Base-by-base conservation (phyloP, 495 filamentous ascomycete species). In the Thermochaetoides thermophila region DNA sequence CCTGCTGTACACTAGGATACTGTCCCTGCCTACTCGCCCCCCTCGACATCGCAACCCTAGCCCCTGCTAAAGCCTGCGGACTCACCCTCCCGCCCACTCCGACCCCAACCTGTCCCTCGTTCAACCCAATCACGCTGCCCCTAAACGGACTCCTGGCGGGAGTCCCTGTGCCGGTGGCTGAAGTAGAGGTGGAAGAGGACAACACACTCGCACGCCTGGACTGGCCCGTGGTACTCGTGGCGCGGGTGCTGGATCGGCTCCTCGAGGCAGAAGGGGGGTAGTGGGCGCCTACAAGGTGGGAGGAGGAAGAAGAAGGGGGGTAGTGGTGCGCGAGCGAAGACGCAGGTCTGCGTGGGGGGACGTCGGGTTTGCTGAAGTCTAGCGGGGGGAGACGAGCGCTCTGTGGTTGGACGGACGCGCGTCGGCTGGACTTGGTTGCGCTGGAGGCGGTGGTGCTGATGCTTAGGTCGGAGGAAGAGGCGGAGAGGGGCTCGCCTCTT, bases 321-420 rank as follows among this genome's bases (percentile, higher is more conserved):
- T n/a, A n/a, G n/a, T n/a, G n/a, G n/a, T n/a, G n/a, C n/a, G 65
- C 58, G 14, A 69, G 31, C 5, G 66, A 69, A 43, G 64, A 69
- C 27, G 58, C 56, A 9, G 68, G 58, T 15, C 68, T 53, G 35
- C 13, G 25, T 17, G 44, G 51, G 27, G 43, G 50, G 17, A 34
- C 15, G 18, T 41, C 50, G 20, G 29, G 37, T 5, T 25, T 5
- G 10, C 30, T 12, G 26, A 29, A 48, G 25, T 32, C 20, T 39
- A 48, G 45, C 8, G 39, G 38, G 7, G 49, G n/a, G n/a, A n/a
- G n/a, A n/a, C n/a, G n/a, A n/a, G n/a, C n/a, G 20, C 40, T 48
- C 0, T 59, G 52, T 0, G 61, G 55, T 15, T 69, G 64, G 18
- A 71, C 35, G 3, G 66, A 68, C 14, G 57, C 52, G 25, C 67